Evolutionary conservation across 805 yeast species (phyloP).

Genomic region (Cyberlindnera mycetangii): DNA sequence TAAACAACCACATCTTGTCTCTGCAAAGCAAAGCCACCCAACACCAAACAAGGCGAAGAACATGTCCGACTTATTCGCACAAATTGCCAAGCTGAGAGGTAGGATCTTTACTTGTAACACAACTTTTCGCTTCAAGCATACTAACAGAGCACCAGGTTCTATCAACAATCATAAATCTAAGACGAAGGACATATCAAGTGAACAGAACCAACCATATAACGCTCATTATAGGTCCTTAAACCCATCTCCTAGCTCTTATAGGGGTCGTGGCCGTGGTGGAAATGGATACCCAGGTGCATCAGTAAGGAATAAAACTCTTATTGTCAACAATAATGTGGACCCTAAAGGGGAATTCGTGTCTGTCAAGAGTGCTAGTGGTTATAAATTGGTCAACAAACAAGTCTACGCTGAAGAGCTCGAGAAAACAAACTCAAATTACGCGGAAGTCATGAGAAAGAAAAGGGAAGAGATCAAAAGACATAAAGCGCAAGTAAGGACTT

Average conservation of each 20-base stretch:
- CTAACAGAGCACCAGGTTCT: conserved; percentile 15
- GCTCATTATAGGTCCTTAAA: neutral
- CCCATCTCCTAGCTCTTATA: conserved; percentile 5
- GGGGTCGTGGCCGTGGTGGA: conserved; percentile 24
- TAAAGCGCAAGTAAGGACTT: conserved; percentile 22
- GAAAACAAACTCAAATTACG: conserved; percentile 22
- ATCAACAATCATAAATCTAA: conserved; percentile 16
- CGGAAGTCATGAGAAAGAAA: conserved; percentile 23
- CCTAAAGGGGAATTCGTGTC: conserved; percentile 29
- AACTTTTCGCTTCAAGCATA: neutral
- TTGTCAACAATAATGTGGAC: conserved; percentile 28
- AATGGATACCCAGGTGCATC: conserved; percentile 11
- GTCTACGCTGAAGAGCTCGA: conserved; percentile 34
- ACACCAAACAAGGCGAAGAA: neutral
- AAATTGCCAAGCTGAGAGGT: conserved; percentile 24
- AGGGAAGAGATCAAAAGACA: conserved; percentile 15
- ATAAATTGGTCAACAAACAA: conserved; percentile 37
- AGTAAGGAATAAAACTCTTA: conserved; percentile 32
- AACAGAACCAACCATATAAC: neutral
- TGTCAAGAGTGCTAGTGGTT: conserved; percentile 34
- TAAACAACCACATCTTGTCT: no score
- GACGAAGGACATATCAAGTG: conserved; percentile 4
- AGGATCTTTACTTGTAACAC: neutral
- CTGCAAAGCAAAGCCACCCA: neutral
- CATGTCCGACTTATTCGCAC: conserved; percentile 16